These are phyloP conservation scores for Polygonum aviculare DNA, from an alignment of 148 eudicot genomes.

Conservation along the genomic window DNA sequence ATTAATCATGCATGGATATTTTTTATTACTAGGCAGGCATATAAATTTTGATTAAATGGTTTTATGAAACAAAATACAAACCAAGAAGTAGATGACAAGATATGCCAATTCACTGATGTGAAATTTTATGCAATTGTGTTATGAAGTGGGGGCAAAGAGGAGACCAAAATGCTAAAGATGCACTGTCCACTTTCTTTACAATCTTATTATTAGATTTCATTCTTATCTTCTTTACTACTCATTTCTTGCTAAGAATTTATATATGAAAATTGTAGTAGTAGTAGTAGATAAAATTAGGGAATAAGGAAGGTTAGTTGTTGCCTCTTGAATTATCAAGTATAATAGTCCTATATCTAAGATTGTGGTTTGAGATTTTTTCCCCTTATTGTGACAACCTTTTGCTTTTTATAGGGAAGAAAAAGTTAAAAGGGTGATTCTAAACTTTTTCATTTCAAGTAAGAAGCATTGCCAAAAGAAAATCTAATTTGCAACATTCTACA, in stretches of 20 bases:
- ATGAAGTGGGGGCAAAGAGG: slow-evolving; percentile 1
- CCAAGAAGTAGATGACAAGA: neutral
- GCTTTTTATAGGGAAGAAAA: neutral
- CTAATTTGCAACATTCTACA: too few relatives aligned
- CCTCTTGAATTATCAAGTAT: neutral
- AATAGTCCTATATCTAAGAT: neutral
- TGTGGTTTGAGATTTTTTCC: neutral
- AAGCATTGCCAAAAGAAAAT: neutral
- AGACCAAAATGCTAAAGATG: neutral
- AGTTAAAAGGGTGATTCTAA: neutral
- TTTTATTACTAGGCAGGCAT: too few relatives aligned
- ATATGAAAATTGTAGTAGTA: neutral
- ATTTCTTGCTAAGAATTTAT: neutral
- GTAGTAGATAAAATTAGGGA: neutral
- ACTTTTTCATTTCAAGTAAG: neutral
- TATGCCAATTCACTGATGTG: neutral
- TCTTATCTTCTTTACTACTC: neutral
- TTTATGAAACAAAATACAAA: neutral
- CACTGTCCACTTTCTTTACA: neutral
- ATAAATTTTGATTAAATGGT: neutral
- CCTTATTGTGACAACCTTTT: neutral
- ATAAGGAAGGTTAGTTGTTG: neutral
- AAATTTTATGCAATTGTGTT: neutral
- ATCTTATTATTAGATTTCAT: neutral
- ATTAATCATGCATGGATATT: too few relatives aligned